Evolutionary conservation across 2,329 filamentous ascomycete genomes (phyloP).

Genomic region (Alternaria triticimaculans): DNA sequence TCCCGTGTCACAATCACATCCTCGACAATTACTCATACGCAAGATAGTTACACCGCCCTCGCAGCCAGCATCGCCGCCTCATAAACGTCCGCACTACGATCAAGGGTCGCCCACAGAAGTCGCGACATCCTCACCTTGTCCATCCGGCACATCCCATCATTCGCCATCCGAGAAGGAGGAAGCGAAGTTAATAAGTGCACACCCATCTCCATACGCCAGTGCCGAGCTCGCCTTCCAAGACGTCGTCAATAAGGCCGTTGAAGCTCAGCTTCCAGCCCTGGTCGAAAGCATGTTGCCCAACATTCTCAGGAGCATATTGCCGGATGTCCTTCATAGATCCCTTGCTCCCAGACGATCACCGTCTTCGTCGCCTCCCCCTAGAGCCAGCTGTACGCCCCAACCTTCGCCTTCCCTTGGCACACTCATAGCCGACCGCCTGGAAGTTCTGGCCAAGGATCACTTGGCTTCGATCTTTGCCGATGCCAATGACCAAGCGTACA

Average conservation of each 20-base stretch:
- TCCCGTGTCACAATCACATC: not conserved
- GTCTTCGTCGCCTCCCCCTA: not conserved
- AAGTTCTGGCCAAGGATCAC: not conserved
- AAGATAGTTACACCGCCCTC: constrained; percentile 7
- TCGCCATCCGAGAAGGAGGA: not conserved
- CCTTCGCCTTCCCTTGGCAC: constrained; percentile 1
- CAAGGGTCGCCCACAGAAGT: constrained; percentile 11
- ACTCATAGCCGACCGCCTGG: constrained; percentile 5
- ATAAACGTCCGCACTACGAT: constrained; percentile 15
- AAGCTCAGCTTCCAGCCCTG: constrained; percentile 4
- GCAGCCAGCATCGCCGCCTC: constrained; percentile 6
- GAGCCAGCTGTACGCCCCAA: not conserved
- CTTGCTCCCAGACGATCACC: not conserved
- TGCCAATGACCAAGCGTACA: constrained; percentile 10
- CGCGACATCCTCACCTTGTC: not conserved
- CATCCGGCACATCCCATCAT: not conserved
- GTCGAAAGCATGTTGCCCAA: constrained; percentile 9
- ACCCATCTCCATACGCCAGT: not conserved
- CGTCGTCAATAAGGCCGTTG: constrained; percentile 8
- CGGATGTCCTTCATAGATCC: constrained; percentile 6
- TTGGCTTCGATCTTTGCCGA: constrained; percentile 8
- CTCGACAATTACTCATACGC: not conserved
- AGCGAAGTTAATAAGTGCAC: not conserved
- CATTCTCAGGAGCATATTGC: constrained; percentile 1
- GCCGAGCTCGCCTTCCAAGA: constrained; percentile 4